Evolutionary conservation across 257 asterid species (phyloP).

Genomic region (Osmanthus fragrans): DNA sequence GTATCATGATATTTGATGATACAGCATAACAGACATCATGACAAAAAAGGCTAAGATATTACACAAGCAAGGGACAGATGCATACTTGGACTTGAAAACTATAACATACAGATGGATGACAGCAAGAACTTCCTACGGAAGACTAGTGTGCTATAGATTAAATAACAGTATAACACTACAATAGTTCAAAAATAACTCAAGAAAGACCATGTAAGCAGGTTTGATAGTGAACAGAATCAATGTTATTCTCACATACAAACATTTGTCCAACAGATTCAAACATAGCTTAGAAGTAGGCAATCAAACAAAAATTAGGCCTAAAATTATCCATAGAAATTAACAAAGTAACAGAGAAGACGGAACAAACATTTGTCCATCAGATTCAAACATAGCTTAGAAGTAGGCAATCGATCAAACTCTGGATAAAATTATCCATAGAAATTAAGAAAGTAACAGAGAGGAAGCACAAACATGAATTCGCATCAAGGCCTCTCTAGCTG

Average conservation of each 20-base stretch:
- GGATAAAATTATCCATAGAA: slow-evolving; percentile 12
- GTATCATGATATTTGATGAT: background rate
- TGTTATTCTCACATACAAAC: background rate
- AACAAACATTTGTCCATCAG: background rate
- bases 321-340: background rate
- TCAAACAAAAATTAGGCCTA: slow-evolving; percentile 13
- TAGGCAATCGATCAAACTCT: slow-evolving; percentile 6
- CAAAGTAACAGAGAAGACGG: no score
- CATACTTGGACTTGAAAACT: background rate
- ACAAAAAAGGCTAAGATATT: background rate
- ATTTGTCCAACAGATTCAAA: background rate
- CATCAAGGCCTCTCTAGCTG: slow-evolving; percentile 71
- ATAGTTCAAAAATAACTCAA: background rate
- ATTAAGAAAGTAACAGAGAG: slow-evolving; percentile 12
- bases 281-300: background rate
- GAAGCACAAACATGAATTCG: slow-evolving; percentile 61
- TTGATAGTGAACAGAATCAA: background rate
- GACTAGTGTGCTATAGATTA: background rate
- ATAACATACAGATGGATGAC: background rate
- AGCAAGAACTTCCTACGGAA: background rate
- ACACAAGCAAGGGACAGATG: background rate
- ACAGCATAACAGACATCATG: background rate
- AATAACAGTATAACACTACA: background rate
- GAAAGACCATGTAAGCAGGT: background rate
- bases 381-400: background rate